A percentile compares a stretch with the other conserved stretches of the same genome.
phyloP scores from a whole-genome alignment of 2,329 filamentous ascomycete species.

The Capronia epimyces region DNA sequence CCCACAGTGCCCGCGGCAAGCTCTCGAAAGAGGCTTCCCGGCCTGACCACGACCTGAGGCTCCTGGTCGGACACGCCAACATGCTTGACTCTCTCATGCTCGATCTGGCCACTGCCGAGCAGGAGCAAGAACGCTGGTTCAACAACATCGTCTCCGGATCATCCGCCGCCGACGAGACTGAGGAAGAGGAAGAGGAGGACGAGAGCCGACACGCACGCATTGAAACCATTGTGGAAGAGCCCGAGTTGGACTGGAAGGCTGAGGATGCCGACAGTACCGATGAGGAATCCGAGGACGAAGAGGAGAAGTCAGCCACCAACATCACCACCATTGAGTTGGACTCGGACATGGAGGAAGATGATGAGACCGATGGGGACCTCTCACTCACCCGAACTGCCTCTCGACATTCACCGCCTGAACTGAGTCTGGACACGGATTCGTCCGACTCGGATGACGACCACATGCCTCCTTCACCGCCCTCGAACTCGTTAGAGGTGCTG shows the following conservation, averaged over 20 bases:
- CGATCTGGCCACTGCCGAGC: slow-evolving; percentile 85
- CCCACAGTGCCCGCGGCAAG: slow-evolving; percentile 94
- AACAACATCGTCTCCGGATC: slow-evolving; percentile 85
- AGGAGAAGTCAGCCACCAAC: slow-evolving; percentile 47
- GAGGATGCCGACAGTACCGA: slow-evolving; percentile 56
- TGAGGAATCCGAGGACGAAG: slow-evolving; percentile 51
- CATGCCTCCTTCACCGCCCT: slow-evolving; percentile 65
- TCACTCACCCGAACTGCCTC: slow-evolving; percentile 64
- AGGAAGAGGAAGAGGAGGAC: slow-evolving; percentile 58
- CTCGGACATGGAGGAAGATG: slow-evolving; percentile 46
- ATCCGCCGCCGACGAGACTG: slow-evolving; percentile 51
- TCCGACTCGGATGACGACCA: slow-evolving; percentile 63
- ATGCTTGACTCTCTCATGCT: slow-evolving; percentile 92
- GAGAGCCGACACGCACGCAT: slow-evolving; percentile 74
- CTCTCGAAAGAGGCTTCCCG: slow-evolving; percentile 85
- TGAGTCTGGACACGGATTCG: slow-evolving; percentile 61
- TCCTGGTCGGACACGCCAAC: slow-evolving; percentile 96
- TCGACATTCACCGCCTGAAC: slow-evolving; percentile 63
- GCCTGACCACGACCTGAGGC: slow-evolving; percentile 87
- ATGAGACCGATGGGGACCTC: slow-evolving; percentile 59
- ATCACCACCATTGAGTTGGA: slow-evolving; percentile 54
- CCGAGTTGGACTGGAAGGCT: slow-evolving; percentile 64
- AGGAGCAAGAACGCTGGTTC: slow-evolving; percentile 96
- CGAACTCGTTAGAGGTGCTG: slow-evolving; percentile 55
- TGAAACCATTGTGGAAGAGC: slow-evolving; percentile 67